phyloP scores from a whole-genome alignment of 1,284 basidiomycete genomes.

The Leucoagaricus sp. region DNA sequence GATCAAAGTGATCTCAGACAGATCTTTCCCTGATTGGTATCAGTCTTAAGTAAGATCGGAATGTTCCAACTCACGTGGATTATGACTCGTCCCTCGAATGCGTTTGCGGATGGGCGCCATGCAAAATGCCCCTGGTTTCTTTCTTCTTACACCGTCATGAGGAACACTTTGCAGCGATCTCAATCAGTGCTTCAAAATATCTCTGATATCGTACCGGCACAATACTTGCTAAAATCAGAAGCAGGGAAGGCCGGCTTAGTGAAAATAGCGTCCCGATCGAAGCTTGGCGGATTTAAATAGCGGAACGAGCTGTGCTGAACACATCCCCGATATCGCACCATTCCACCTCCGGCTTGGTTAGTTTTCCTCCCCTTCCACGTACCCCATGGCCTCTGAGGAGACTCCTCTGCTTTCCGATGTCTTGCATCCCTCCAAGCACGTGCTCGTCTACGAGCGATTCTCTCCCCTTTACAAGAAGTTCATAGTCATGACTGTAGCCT shows the following conservation, averaged over 20 bases:
- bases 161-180: no score
- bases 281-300: neutral
- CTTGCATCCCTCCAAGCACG: neutral
- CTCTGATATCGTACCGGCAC: no score
- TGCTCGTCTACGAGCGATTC: slow-evolving; percentile 22
- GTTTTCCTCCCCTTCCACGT: neutral
- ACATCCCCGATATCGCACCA: no score
- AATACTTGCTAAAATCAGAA: neutral
- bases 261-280: neutral
- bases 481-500: slow-evolving; percentile 56
- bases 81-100: no score
- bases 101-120: no score
- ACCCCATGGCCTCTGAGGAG: slow-evolving; percentile 3
- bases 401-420: neutral
- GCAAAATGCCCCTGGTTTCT: no score
- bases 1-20: no score
- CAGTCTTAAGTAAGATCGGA: no score
- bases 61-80: no score
- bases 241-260: neutral
- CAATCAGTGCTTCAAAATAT: no score
- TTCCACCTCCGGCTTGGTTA: neutral
- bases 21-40: no score
- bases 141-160: no score
- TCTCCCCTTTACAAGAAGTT: slow-evolving; percentile 36
- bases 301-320: neutral